Evolutionary conservation across 495 filamentous ascomycete species (phyloP).

Genomic region (Usnea hakonensis): DNA sequence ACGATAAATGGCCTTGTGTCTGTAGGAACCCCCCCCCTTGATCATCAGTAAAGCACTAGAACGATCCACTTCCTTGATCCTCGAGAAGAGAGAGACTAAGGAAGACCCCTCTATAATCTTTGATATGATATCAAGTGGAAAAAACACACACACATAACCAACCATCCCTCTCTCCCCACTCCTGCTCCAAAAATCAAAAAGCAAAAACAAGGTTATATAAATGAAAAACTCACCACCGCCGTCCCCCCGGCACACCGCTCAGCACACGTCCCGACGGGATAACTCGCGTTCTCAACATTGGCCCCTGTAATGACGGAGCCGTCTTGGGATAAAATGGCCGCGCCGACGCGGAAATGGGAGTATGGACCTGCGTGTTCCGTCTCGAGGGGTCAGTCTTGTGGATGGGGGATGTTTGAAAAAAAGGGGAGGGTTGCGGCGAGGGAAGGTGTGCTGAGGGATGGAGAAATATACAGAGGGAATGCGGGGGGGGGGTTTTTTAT

Average conservation of each 20-base stretch:
- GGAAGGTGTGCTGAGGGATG: neutral
- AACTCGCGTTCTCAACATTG: slow-evolving; percentile 91
- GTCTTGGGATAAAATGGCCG: slow-evolving; percentile 59
- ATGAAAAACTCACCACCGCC: slow-evolving; percentile 66
- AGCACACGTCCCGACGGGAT: slow-evolving; percentile 90
- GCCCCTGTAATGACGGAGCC: slow-evolving; percentile 63
- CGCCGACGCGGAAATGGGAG: slow-evolving; percentile 86
- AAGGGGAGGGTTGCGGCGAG: neutral
- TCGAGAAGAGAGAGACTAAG: too few relatives aligned
- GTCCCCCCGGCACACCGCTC: slow-evolving; percentile 77
- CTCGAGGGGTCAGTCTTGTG: too few relatives aligned
- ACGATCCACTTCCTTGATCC: neutral
- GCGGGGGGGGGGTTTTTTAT: too few relatives aligned
- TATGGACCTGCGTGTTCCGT: slow-evolving; percentile 83
- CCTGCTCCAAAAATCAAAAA: too few relatives aligned
- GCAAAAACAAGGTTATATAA: too few relatives aligned
- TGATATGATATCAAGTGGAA: too few relatives aligned
- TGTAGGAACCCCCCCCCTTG: slow-evolving; percentile 8
- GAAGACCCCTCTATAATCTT: too few relatives aligned
- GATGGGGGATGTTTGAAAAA: neutral
- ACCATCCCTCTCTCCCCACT: neutral
- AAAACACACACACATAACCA: neutral
- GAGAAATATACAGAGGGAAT: neutral
- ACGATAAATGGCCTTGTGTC: slow-evolving; percentile 56
- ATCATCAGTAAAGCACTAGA: neutral